These are phyloP conservation scores for Daldinia decipiens DNA, from an alignment of 495 filamentous ascomycete genomes.

Conservation along the genomic window DNA sequence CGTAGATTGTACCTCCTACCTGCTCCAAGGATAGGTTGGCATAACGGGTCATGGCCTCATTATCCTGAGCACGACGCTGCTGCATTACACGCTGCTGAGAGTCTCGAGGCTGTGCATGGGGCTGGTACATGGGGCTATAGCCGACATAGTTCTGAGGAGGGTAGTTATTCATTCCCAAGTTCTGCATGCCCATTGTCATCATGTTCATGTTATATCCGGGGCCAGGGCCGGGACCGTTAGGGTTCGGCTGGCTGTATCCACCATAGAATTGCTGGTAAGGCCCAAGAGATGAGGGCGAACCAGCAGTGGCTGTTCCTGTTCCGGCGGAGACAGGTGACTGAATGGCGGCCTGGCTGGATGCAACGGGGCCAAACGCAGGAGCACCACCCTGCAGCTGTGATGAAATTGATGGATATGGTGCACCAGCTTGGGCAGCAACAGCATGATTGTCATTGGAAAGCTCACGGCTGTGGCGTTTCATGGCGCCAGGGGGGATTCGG, in stretches of 20 bases:
- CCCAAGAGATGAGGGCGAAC: conserved; percentile 49
- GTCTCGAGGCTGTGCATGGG: conserved; percentile 62
- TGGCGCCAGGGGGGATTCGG: conserved; percentile 72
- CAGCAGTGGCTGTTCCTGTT: conserved; percentile 43
- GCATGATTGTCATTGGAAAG: conserved; percentile 59
- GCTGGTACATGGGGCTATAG: conserved; percentile 57
- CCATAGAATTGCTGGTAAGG: conserved; percentile 58
- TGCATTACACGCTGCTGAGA: conserved; percentile 77
- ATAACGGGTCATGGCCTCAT: conserved; percentile 76
- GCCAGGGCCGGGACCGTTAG: conserved; percentile 33
- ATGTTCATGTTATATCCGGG: conserved; percentile 62
- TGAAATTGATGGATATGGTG: conserved; percentile 62
- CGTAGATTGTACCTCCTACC: conserved; percentile 82
- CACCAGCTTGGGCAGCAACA: conserved; percentile 58
- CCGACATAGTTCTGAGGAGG: conserved; percentile 60
- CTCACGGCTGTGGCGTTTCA: conserved; percentile 75
- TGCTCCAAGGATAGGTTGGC: conserved; percentile 80
- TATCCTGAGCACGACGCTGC: conserved; percentile 71
- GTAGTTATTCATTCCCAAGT: conserved; percentile 64
- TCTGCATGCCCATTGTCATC: conserved; percentile 68
- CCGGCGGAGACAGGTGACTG: conserved; percentile 48
- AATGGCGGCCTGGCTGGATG: conserved; percentile 47
- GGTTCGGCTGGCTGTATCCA: conserved; percentile 40
- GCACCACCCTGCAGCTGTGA: conserved; percentile 83
- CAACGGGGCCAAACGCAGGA: conserved; percentile 70